Evolutionary conservation across 2,329 filamentous ascomycete species (phyloP), one percentile per base, ranked within the genome.

Genomic region (Meredithiella fracta): DNA sequence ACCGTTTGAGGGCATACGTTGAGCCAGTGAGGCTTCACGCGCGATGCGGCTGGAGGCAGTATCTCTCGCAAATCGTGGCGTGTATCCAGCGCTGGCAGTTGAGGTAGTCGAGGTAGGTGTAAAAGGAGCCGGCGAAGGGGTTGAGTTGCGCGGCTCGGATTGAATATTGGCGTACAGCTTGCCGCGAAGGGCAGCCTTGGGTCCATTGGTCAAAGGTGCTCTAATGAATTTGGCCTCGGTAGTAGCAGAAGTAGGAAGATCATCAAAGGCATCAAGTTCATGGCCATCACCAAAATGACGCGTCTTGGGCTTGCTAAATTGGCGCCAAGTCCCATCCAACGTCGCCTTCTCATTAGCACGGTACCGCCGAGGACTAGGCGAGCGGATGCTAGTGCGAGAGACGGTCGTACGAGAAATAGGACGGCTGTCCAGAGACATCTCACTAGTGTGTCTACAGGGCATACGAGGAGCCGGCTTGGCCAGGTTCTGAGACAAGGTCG

Each of bases 211-310:
- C 40, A 83, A 73, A 2, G 92, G 90, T 62, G 85, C 81, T 67
- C 90, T 94, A 60, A 89, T 74, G 64, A 80, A 98, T 63, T 80
- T 85, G 60, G 82, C 88, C 68, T 98, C 92, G 14, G 80, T 77
- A 59, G 84, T 80, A 11, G 77, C 80, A 15, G 90, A 96, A 0
- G 90, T 97, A 1, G 91, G 91, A 56, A 98, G 72, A 68, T 98
- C 92, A 66, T 98, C 92, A 66, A 98, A 97, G 1, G 78, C 82
- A 62, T 97, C 91, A 34, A 98, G 75, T 68, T 98, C 92, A 59
- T 84, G 85, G 15, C 92, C 92, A 67, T 96, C 88, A 11, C 92
- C 92, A 69, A 94, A 98, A 75, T 73, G 42, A 42, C 60, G 60
- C 22, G 61, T 61, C 56, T 61, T 61, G 52, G 54, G 57, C 54